Base-by-base conservation (phyloP, 495 filamentous ascomycete species). In the Talaromyces stipitatus region DNA sequence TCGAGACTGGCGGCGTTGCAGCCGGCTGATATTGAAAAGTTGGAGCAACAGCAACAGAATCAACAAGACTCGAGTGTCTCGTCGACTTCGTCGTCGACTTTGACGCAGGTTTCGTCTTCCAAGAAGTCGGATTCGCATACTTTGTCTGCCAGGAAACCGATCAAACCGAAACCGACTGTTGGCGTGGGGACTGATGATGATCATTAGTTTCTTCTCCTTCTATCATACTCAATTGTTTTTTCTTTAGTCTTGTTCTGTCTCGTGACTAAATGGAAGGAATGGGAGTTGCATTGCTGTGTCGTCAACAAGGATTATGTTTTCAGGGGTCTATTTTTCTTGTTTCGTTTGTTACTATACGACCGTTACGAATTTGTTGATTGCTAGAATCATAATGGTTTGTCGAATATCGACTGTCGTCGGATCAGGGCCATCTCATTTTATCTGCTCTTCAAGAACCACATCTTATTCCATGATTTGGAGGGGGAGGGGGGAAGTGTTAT, bases 101-200 rank as follows among this genome's bases (percentile, higher is more conserved):
- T 48, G 1, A 48, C 45, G 45, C 45, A 48, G 45, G 18, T 29
- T 0, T 20, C 45, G 9, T 1, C 55, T 5, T 36, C 32, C 46
- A 33, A 18, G 18, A 30, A 54, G 32, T 3, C 48, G 12, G 56
- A 50, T 38, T 16, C 32, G 14, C 7, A 20, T 16, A 36, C 18
- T 0, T 30, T 20, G 27, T 22, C 45, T 4, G 24, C 16, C 8
- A 46, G 48, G n/a, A 58, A 58, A 11, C 50, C 50, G 20, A 58
- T 58, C 11, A 48, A 58, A 32, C 56, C 56, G 48, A 58, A 58
- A 28, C 47, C 45, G 10, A 52, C 47, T n/a, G 33, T 43, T 18
- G 47, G 56, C 5, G 47, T 45, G 16, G 47, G 47, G 2, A 51
- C 48, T 30, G 32, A 28, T 43, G 52, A 55, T 28, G 22, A 30